Evolutionary conservation across 495 filamentous ascomycete genomes (phyloP), one percentile per base, ranked within the genome.

Genomic region (Cercophora scortea): DNA sequence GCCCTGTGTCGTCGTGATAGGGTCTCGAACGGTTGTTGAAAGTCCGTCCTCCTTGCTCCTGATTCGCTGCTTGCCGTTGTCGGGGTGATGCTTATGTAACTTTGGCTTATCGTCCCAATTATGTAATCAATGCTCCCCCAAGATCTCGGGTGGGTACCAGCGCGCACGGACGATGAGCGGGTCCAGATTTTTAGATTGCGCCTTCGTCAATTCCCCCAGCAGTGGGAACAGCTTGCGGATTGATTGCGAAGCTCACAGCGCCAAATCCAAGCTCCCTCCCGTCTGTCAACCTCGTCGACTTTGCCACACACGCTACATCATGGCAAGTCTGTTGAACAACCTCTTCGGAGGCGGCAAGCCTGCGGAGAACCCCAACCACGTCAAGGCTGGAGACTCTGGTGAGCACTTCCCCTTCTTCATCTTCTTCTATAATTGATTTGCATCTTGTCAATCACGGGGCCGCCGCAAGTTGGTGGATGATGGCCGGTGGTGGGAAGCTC

Each of bases 241-340:
- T 25, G 25, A 25, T 25, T 25, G 25, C 25, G 25, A 25, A 25
- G 25, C 25, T 25, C 25, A 5, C 25, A 25, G 25, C 25, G 25
- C 25, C 25, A 25, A 25, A 25, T 25, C 25, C 25, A 25, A 25
- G 25, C 25, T 25, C 25, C 25, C 25, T 25, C 25, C 25, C 25
- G 25, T 25, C 25, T 25, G 25, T 25, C 25, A 25, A 25, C 25
- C 5, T 25, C 25, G 25, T 25, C 25, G 25, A 25, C 25, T 25
- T 25, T 25, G 25, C 25, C 25, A 25, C 25, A 25, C 25, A 25
- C 25, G 25, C 25, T 2, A 25, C 25, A 66, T 61, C 49, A 89
- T 89, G 85, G 84, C 83, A 64, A 81, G 78, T 63, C 61, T 87
- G 56, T 63, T 89, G 61, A 83, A 84, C 66, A 82, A 81, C 64